These are phyloP conservation scores for Xylaria sp. DNA, from an alignment of 2,329 filamentous ascomycete genomes.

Conservation along the genomic window DNA sequence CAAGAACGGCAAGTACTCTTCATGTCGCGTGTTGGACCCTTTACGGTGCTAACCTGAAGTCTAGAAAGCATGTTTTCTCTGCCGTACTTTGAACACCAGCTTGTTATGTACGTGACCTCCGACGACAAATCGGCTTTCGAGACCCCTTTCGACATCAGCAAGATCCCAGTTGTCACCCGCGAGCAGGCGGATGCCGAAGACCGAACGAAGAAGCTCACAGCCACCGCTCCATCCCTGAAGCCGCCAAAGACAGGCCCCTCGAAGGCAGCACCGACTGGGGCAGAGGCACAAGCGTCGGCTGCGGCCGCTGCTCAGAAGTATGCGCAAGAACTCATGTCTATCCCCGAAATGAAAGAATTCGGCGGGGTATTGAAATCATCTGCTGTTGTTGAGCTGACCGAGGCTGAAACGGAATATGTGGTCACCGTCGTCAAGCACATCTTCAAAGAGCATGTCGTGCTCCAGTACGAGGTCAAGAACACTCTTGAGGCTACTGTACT, in stretches of 20 bases:
- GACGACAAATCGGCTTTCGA: slow-evolving; percentile 86
- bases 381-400: slow-evolving; percentile 82
- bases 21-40: neutral
- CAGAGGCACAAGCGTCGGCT: slow-evolving; percentile 75
- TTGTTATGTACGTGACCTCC: slow-evolving; percentile 96
- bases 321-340: slow-evolving; percentile 80
- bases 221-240: slow-evolving; percentile 89
- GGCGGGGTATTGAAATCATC: slow-evolving; percentile 93
- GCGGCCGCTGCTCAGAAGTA: slow-evolving; percentile 86
- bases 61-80: slow-evolving; percentile 93
- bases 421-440: slow-evolving; percentile 94
- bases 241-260: slow-evolving; percentile 79
- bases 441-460: slow-evolving; percentile 94
- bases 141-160: slow-evolving; percentile 84
- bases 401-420: slow-evolving; percentile 96
- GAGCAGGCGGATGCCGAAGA: slow-evolving; percentile 97
- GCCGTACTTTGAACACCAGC: slow-evolving; percentile 92
- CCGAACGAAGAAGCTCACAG: slow-evolving; percentile 94
- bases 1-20: slow-evolving; percentile 72
- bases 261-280: slow-evolving; percentile 70
- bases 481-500: slow-evolving; percentile 88
- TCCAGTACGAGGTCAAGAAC: slow-evolving; percentile 98
- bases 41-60: slow-evolving; percentile 33
- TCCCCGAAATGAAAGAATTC: slow-evolving; percentile 89
- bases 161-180: slow-evolving; percentile 89